These are phyloP conservation scores for Candida chauliodis DNA, from an alignment of 805 yeast species.

Conservation along the genomic window DNA sequence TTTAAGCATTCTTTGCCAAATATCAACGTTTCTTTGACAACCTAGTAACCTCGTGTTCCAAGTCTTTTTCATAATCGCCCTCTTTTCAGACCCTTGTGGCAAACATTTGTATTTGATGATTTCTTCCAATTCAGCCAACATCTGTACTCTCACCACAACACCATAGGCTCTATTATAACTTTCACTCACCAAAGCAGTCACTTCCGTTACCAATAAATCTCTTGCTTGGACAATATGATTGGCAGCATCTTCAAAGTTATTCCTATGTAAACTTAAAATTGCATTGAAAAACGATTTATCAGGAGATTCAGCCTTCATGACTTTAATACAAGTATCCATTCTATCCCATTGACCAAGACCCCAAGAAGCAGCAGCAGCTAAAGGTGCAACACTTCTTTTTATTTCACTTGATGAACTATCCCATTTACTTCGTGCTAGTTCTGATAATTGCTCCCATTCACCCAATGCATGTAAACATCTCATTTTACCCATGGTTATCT, in stretches of 20 bases:
- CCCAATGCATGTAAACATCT: slow-evolving; percentile 97
- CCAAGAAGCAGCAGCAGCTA: slow-evolving; percentile 99
- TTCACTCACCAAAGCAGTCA: slow-evolving; percentile 91
- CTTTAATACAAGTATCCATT: slow-evolving; percentile 86
- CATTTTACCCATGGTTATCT: slow-evolving; percentile 96
- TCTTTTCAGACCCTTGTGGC: slow-evolving; percentile 78
- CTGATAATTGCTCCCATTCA: slow-evolving; percentile 92
- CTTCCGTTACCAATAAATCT: slow-evolving; percentile 85
- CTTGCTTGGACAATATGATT: slow-evolving; percentile 79
- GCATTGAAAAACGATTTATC: slow-evolving; percentile 95
- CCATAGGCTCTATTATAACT: slow-evolving; percentile 96
- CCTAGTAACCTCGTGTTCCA: slow-evolving; percentile 93
- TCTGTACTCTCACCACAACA: slow-evolving; percentile 94
- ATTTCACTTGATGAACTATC: slow-evolving; percentile 64
- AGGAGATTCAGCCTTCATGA: slow-evolving; percentile 89
- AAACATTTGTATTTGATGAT: slow-evolving; percentile 83
- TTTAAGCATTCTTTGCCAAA: slow-evolving; percentile 96
- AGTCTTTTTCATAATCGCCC: slow-evolving; percentile 76
- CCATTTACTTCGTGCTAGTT: slow-evolving; percentile 87
- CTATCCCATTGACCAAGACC: slow-evolving; percentile 96
- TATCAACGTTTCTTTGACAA: slow-evolving; percentile 94
- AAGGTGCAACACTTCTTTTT: slow-evolving; percentile 83
- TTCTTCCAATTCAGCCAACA: slow-evolving; percentile 95
- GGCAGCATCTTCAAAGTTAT: slow-evolving; percentile 78
- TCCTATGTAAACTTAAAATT: slow-evolving; percentile 77